Base-by-base conservation (phyloP, 345 rosid species). In the Gossypium bickii region DNA sequence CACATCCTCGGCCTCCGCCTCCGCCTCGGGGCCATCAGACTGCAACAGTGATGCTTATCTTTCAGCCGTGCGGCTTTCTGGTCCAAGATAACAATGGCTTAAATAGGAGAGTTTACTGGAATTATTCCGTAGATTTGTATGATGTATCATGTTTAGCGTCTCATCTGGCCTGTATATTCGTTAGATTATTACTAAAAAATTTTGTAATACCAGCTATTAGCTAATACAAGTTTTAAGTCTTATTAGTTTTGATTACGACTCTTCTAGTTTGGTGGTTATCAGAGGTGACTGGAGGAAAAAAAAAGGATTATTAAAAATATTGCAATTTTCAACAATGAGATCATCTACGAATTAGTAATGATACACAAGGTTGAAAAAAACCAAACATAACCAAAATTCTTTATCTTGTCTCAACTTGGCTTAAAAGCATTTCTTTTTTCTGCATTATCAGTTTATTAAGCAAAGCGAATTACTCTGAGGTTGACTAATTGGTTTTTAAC, bases 11-110 rank as follows among this genome's bases (percentile, higher is more conserved):
- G 59, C 29, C 25, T 27, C 34, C 34, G 34, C 59, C 52, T 90
- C 97, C 2, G 97, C 97, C 45, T 92, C 97, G 3, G 95, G 89
- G 48, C 92, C 89, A 43, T 92, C 95, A 2, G 98, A 91, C 47
- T 76, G 85, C 76, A 86, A 85, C 51, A 90, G 92, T 64, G 93
- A 89, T 73, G 89, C 91, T 52, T 76, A 82, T 75, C 86, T 88
- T 43, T 92, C 98, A 7, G 87, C 97, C 2, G 96, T 87, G 79
- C 85, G 82, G 82, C 97, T 94, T 57, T 94, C 98, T 1, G 95
- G 98, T 70, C 98, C 98, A 2, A 92, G 98, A 89, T 94, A 87
- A 82, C 87, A 83, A 63, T 74, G 5, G 6, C 43, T 56, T 27
- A 8, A 56, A 16, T 7, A 16, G 49, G 66, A 17, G 53, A 18